These are phyloP conservation scores for Friedmanniomyces simplex DNA, from an alignment of 495 filamentous ascomycete species.

Conservation along the genomic window DNA sequence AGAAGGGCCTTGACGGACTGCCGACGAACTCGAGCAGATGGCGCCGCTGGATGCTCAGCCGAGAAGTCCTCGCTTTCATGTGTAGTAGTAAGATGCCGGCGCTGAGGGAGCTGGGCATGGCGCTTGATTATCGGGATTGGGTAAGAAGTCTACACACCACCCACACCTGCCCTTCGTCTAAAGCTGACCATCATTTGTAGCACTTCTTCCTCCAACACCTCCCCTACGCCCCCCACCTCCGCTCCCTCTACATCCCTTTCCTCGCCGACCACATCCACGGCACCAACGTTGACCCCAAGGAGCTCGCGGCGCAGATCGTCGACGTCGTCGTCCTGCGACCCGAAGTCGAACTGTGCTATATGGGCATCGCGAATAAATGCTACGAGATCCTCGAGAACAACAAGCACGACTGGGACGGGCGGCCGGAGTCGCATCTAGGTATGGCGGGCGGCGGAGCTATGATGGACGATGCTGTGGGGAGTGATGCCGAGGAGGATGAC, in stretches of 20 bases:
- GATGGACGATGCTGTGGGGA: conserved; percentile 29
- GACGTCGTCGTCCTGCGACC: conserved; percentile 81
- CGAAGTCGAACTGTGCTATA: conserved; percentile 72
- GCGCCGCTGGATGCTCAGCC: conserved; percentile 67
- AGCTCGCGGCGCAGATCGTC: conserved; percentile 73
- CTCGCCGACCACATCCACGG: conserved; percentile 55
- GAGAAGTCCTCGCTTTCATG: conserved; percentile 65
- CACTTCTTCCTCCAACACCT: conserved; percentile 82
- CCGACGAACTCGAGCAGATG: conserved; percentile 39
- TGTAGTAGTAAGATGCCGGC: conserved; percentile 73
- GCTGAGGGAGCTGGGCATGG: conserved; percentile 65
- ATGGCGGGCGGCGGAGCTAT: conserved; percentile 17
- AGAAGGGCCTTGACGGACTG: conserved; percentile 31
- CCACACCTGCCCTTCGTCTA: conserved; percentile 11
- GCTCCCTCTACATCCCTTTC: conserved; percentile 67
- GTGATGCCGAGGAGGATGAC: conserved; percentile 34
- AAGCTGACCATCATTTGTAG: conserved; percentile 34
- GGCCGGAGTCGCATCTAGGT: conserved; percentile 24
- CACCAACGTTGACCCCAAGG: conserved; percentile 45
- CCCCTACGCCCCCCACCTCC: conserved; percentile 63
- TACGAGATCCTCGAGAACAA: conserved; percentile 74
- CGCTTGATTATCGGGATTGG: conserved; percentile 78
- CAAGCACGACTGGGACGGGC: conserved; percentile 24
- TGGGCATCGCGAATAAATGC: conserved; percentile 73
- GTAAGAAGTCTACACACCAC: conserved; percentile 43